Base-by-base conservation (phyloP, 768 basidiomycete species). In the Pulveroboletus sp. region DNA sequence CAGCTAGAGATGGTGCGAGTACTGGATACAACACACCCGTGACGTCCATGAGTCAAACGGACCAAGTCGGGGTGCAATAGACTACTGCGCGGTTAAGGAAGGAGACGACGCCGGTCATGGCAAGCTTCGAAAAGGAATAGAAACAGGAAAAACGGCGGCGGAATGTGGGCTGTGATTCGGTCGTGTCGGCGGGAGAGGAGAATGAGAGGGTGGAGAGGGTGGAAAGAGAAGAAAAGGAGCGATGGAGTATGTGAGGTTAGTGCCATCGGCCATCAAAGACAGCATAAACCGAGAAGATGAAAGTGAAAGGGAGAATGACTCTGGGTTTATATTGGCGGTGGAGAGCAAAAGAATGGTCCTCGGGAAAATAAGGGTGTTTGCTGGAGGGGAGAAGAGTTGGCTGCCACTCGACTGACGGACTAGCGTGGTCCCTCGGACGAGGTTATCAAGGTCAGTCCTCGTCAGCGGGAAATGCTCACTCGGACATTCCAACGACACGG, bases 101-200 rank as follows among this genome's bases (percentile, higher is more conserved):
- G 6, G 69, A 71, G 45, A 71, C 91, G 49, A 91, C 91, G 83
- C 89, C 89, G 0, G 91, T 93, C 56, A 73, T 89, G 3, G 56
- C 83, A 36, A 78, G 73, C 49, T 92, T 76, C 58, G 80, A 90
- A 63, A 77, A 78, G 57, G 83, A 92, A 69, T 73, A 78, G 72
- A 78, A 78, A 56, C 68, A 62, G 45, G 57, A 51, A 32, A 69
- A 69, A 59, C 63, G 63, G 39, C 53, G 61, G 50, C 64, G 68
- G 27, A 61, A 62, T 42, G 51, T 63, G 61, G 66, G 67, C 56
- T 67, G 69, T 60, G 60, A 68, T 62, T 57, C 57, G 1, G 32
- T 53, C 6, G 28, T 35, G 8, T 49, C 53, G n/a, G 10, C 37
- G 24, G 28, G 42, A 35, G 55, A 24, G 7, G 52, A 46, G 2